Evolutionary conservation across 345 rosid genomes (phyloP).

Genomic region (Trapa bicornis): DNA sequence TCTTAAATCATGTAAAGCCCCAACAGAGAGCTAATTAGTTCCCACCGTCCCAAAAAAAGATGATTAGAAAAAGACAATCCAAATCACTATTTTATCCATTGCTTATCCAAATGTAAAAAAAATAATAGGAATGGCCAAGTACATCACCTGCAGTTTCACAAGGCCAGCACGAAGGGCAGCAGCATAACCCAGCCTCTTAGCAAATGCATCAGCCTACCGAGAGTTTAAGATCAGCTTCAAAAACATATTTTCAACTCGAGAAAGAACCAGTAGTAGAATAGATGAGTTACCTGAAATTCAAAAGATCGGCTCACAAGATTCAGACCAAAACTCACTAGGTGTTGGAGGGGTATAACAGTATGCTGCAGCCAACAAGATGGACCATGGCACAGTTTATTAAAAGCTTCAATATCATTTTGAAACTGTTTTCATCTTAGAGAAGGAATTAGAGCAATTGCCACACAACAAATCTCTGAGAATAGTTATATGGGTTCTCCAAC

Average conservation of each 20-base stretch:
- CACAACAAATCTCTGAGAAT: neutral
- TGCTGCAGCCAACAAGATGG: conserved; percentile 42
- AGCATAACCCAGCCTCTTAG: conserved; percentile 80
- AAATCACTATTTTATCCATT: neutral
- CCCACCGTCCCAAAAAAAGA: neutral
- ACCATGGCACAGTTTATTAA: conserved; percentile 1
- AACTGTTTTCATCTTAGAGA: neutral
- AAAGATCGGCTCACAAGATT: conserved; percentile 94
- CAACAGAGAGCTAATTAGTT: neutral
- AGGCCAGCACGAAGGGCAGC: conserved; percentile 76
- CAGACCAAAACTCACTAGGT: conserved; percentile 73
- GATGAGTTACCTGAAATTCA: conserved; percentile 76
- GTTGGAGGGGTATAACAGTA: conserved; percentile 83
- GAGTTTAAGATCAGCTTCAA: neutral
- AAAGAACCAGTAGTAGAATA: neutral
- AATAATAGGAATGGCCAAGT: neutral
- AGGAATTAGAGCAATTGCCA: neutral
- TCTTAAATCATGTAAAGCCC: too few species aligned
- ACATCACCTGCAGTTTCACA: conserved; percentile 86
- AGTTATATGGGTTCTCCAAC: neutral
- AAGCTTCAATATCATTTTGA: neutral
- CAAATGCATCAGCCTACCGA: conserved; percentile 92
- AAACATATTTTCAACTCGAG: neutral
- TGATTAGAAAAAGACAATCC: neutral
- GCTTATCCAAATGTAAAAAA: neutral